Conservation (phyloP, 495 filamentous ascomycete species). For the Penicillium lividum region DNA sequence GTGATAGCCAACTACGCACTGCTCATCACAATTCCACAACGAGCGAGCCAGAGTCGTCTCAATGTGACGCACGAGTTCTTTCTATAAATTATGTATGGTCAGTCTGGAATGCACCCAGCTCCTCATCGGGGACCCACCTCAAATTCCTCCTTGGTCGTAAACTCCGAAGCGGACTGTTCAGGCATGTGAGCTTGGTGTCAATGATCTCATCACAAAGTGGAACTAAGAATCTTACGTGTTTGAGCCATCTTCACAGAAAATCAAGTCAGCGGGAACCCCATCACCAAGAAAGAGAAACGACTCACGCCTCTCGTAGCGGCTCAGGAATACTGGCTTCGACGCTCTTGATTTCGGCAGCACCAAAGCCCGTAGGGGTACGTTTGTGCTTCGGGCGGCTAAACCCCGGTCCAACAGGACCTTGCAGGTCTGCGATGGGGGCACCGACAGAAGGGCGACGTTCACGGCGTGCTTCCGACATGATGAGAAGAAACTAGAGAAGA, state of each 20-base stretch:
- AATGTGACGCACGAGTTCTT: constrained; percentile 86
- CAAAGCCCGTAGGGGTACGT: constrained; percentile 90
- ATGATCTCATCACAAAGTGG: not conserved
- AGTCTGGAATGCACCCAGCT: constrained; percentile 6
- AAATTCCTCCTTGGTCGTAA: constrained; percentile 74
- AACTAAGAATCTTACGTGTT: constrained; percentile 54
- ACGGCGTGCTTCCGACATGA: constrained; percentile 34
- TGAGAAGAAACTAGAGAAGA: not conserved
- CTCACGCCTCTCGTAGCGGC: constrained; percentile 76
- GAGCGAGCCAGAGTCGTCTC: constrained; percentile 96
- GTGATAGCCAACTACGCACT: constrained; percentile 31
- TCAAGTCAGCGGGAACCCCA: constrained; percentile 18
- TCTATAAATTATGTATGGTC: constrained; percentile 40
- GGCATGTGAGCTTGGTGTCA: constrained; percentile 1
- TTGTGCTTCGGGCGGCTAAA: constrained; percentile 87
- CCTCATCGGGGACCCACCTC: constrained; percentile 42
- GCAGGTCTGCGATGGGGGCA: constrained; percentile 78
- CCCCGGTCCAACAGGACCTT: constrained; percentile 75
- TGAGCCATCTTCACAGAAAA: constrained; percentile 65
- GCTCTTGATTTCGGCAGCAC: constrained; percentile 83
- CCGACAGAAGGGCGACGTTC: constrained; percentile 76
- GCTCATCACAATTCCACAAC: constrained; percentile 97
- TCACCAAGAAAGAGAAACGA: constrained; percentile 12
- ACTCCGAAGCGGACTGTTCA: constrained; percentile 61
- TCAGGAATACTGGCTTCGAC: constrained; percentile 91